Evolutionary conservation across 345 rosid genomes (phyloP), one percentile per base, ranked within the genome.

Genomic region (Anacardium occidentale): DNA sequence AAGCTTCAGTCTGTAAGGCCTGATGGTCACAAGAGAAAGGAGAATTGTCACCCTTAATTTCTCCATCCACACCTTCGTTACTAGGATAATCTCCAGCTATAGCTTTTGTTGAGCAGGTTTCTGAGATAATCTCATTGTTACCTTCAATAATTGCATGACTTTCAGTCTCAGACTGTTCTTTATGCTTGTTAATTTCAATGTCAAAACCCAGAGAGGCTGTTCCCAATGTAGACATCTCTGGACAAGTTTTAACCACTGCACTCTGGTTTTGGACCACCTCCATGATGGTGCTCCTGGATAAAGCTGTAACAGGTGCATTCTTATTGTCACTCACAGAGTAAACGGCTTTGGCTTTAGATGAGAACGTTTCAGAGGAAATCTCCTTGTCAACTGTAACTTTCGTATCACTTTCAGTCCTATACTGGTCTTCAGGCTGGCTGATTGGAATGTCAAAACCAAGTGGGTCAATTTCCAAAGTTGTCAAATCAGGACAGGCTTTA

Each of bases 341-440:
- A 47, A 78, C 77, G 59, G 62, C 75, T 78, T 74, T 86, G 72
- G 62, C 60, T 74, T 84, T 86, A 42, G 85, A 70, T 26, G 81
- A 79, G 77, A 83, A 77, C 76, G 78, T 79, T 71, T 82, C 88
- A 1, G 90, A 88, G 64, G 83, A 84, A 22, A 86, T 80, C 73
- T 84, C 85, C 83, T 84, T 84, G 90, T 83, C 82, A 78, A 80
- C 87, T 72, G 85, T 79, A 59, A 90, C 85, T 64, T 75, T 81
- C 61, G 58, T 51, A 34, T 76, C 80, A 70, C 58, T 75, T n/a
- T 77, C 82, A 75, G 58, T 79, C 83, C 40, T 54, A 25, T 24
- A 77, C 55, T 48, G 64, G 71, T 52, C 56, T 74, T 51, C 52
- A 81, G 9, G 50, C 48, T 54, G 56, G 76, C 22, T 55, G 61